These are phyloP conservation scores for Spathaspora arborariae DNA, from an alignment of 805 yeast species.

Conservation along the genomic window DNA sequence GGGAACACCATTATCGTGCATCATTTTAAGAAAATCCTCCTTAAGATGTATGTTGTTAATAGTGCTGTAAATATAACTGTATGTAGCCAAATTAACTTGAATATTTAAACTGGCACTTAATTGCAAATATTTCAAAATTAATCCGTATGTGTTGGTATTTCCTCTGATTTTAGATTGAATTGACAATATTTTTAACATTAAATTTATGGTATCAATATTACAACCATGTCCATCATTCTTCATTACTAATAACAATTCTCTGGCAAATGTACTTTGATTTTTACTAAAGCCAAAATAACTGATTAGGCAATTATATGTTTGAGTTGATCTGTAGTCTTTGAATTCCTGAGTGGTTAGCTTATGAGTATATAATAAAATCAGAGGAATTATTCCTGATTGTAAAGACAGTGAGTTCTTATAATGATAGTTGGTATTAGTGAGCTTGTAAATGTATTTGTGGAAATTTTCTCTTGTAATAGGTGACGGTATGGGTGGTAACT, in stretches of 20 bases:
- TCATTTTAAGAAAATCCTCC: constrained; percentile 30
- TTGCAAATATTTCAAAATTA: constrained; percentile 27
- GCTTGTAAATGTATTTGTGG: constrained; percentile 29
- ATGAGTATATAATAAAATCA: constrained; percentile 36
- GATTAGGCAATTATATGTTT: constrained; percentile 38
- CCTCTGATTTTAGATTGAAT: constrained; percentile 31
- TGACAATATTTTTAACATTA: constrained; percentile 27
- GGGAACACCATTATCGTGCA: constrained; percentile 30
- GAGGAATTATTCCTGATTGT: constrained; percentile 32
- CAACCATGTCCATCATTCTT: constrained; percentile 38
- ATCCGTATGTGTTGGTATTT: constrained; percentile 26
- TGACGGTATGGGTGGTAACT: constrained; percentile 30
- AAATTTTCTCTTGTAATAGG: constrained; percentile 26
- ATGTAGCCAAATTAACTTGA: constrained; percentile 30
- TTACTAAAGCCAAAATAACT: constrained; percentile 38
- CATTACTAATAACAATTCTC: constrained; percentile 38
- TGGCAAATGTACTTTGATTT: constrained; percentile 37
- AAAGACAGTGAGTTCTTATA: constrained; percentile 32
- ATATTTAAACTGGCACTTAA: constrained; percentile 22
- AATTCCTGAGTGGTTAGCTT: constrained; percentile 26
- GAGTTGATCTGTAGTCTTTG: constrained; percentile 27
- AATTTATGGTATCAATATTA: constrained; percentile 37
- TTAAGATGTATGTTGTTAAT: constrained; percentile 35
- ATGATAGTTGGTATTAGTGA: constrained; percentile 31
- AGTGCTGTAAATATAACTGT: constrained; percentile 34